Evolutionary conservation across 108 stramenopile species (phyloP).

Genomic region (Nitzschia inconspicua): DNA sequence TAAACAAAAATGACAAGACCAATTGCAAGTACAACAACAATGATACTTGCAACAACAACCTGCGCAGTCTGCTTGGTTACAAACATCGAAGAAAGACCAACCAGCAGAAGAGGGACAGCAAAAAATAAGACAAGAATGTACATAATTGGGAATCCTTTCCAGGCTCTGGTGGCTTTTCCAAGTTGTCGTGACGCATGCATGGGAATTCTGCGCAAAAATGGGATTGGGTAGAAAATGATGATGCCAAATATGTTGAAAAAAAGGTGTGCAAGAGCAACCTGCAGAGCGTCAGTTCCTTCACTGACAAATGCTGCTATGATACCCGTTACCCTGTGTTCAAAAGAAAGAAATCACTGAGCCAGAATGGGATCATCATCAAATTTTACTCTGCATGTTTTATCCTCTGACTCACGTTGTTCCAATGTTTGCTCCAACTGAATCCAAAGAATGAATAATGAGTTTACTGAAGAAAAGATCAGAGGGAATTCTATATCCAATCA

Average conservation of each 20-base stretch:
- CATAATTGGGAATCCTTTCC: conserved; percentile 54
- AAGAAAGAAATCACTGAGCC: not conserved
- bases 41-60: conserved; percentile 39
- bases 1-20: conserved; percentile 18
- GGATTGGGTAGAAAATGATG: conserved; percentile 82
- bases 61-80: conserved; percentile 34
- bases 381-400: too few relatives aligned
- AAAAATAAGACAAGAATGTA: conserved; percentile 73
- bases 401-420: too few relatives aligned
- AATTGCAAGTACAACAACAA: conserved; percentile 23
- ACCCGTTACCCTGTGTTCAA: conserved; percentile 44
- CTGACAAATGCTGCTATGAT: conserved; percentile 64
- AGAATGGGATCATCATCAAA: not conserved
- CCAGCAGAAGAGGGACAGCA: conserved; percentile 51
- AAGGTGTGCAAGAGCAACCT: conserved; percentile 75
- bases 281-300: conserved; percentile 44
- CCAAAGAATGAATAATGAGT: not conserved
- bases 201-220: conserved; percentile 73
- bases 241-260: conserved; percentile 84
- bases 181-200: conserved; percentile 56
- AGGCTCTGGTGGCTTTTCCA: conserved; percentile 60
- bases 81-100: conserved; percentile 62
- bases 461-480: not conserved
- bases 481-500: conserved; percentile 20
- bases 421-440: too few relatives aligned